Percentiles rank a stretch among this genome's conserved stretches.
These are phyloP conservation scores for Pseudozyma sp. DNA, from an alignment of 1,284 basidiomycete species.

Conservation along the genomic window DNA sequence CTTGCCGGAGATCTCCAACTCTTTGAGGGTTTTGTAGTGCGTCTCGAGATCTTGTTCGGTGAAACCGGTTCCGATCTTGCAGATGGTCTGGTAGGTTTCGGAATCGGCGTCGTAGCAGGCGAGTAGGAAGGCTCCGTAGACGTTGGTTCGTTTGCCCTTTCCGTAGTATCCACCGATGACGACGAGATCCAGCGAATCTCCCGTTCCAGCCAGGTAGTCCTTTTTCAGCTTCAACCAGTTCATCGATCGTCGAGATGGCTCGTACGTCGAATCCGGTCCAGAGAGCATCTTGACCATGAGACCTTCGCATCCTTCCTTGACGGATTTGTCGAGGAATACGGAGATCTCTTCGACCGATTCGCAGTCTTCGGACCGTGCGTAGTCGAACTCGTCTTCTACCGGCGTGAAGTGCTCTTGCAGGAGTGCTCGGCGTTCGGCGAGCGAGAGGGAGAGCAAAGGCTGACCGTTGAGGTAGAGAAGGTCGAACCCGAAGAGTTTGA, in stretches of 20 bases:
- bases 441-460: constrained; percentile 37
- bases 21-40: constrained; percentile 85
- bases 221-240: constrained; percentile 89
- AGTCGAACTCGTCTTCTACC: constrained; percentile 90
- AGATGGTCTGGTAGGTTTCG: constrained; percentile 70
- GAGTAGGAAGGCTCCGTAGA: constrained; percentile 67
- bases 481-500: constrained; percentile 96
- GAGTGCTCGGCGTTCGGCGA: constrained; percentile 76
- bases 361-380: constrained; percentile 89
- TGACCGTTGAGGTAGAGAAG: constrained; percentile 92
- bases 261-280: constrained; percentile 88
- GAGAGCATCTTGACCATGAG: constrained; percentile 98
- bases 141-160: constrained; percentile 89
- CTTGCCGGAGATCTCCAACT: constrained; percentile 77
- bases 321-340: constrained; percentile 91
- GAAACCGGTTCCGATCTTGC: constrained; percentile 99
- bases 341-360: constrained; percentile 94
- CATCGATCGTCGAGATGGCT: constrained; percentile 91
- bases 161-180: constrained; percentile 97
- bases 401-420: constrained; percentile 82
- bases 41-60: constrained; percentile 82
- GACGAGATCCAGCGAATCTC: constrained; percentile 95
- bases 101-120: constrained; percentile 65
- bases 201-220: constrained; percentile 82
- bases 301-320: constrained; percentile 97